A percentile compares a stretch with the other conserved stretches of the same genome.
Evolutionary conservation across 73 alveolate genomes (phyloP).

Genomic region (Effrenium voratum): DNA sequence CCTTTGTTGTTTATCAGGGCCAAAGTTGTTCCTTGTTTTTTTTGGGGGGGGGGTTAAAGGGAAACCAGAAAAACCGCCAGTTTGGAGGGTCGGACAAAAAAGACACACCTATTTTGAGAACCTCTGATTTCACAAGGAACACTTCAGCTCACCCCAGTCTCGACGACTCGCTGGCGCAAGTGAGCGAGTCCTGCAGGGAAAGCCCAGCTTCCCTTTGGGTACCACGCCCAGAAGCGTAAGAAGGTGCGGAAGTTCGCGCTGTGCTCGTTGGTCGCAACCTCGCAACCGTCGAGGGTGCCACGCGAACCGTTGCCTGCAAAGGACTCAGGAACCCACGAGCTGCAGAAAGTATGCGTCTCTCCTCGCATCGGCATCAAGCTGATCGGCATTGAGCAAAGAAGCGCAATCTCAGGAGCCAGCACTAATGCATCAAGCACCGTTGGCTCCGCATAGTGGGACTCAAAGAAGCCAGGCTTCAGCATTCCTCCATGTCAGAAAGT

Average conservation of each 20-base stretch:
- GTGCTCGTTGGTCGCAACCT: conserved; percentile 91
- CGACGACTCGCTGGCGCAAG: too few relatives aligned
- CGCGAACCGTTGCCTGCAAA: neutral
- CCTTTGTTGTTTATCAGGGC: too few relatives aligned
- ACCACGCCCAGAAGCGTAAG: conserved; percentile 36
- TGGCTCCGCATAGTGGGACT: conserved; percentile 81
- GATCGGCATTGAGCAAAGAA: neutral
- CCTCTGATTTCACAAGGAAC: too few relatives aligned
- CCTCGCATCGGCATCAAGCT: neutral
- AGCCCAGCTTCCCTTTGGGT: too few relatives aligned
- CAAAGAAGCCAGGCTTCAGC: conserved; percentile 89
- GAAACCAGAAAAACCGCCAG: too few relatives aligned
- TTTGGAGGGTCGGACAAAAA: too few relatives aligned
- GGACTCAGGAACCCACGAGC: conserved; percentile 17
- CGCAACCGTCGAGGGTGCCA: neutral
- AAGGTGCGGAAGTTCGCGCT: conserved; percentile 83
- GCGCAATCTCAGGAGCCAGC: neutral
- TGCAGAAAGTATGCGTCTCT: conserved; percentile 72
- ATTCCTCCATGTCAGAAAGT: neutral
- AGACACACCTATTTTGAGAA: too few relatives aligned
- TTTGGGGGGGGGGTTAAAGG: too few relatives aligned
- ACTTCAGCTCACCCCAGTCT: too few relatives aligned
- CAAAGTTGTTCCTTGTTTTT: too few relatives aligned
- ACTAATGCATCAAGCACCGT: conserved; percentile 73
- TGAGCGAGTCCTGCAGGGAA: too few relatives aligned